phyloP scores from a whole-genome alignment of 2,329 filamentous ascomycete species.

The Claviceps pazoutovae region DNA sequence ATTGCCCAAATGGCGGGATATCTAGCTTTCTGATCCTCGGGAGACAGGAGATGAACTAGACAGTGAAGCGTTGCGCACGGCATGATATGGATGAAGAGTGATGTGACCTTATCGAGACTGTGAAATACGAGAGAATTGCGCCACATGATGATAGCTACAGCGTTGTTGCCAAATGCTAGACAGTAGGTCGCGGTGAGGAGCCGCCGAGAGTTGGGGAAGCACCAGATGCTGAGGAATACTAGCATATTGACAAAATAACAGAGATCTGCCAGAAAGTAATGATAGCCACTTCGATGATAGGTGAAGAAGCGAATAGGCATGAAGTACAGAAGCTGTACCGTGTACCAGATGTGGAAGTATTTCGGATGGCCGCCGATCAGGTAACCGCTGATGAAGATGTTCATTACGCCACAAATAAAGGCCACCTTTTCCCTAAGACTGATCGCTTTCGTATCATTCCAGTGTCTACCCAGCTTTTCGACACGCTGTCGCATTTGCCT shows the following conservation, averaged over 20 bases:
- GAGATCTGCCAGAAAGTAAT: constrained; percentile 93
- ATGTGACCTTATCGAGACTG: constrained; percentile 94
- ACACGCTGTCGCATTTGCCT: constrained; percentile 77
- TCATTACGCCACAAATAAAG: constrained; percentile 91
- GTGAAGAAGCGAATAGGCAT: constrained; percentile 92
- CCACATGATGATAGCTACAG: constrained; percentile 97
- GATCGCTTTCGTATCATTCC: constrained; percentile 82
- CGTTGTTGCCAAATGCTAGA: constrained; percentile 90
- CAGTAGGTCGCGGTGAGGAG: constrained; percentile 89
- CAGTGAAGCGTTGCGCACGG: constrained; percentile 88
- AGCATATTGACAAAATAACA: constrained; percentile 98
- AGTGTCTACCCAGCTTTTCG: constrained; percentile 71
- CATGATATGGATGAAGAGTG: constrained; percentile 99
- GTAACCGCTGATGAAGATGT: constrained; percentile 94
- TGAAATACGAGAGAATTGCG: constrained; percentile 97
- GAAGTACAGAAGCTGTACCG: constrained; percentile 74
- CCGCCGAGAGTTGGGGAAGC: constrained; percentile 79
- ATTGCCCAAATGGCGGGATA: constrained; percentile 83
- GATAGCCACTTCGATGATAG: constrained; percentile 82
- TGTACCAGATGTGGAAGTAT: constrained; percentile 89
- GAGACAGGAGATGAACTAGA: constrained; percentile 66
- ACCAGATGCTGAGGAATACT: constrained; percentile 69
- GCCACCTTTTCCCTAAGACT: constrained; percentile 86
- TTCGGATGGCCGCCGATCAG: constrained; percentile 75
- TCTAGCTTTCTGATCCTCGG: constrained; percentile 47